Conservation (phyloP, 225 moss, liverwort and hornwort genomes). For the Polytrichum formosum region DNA sequence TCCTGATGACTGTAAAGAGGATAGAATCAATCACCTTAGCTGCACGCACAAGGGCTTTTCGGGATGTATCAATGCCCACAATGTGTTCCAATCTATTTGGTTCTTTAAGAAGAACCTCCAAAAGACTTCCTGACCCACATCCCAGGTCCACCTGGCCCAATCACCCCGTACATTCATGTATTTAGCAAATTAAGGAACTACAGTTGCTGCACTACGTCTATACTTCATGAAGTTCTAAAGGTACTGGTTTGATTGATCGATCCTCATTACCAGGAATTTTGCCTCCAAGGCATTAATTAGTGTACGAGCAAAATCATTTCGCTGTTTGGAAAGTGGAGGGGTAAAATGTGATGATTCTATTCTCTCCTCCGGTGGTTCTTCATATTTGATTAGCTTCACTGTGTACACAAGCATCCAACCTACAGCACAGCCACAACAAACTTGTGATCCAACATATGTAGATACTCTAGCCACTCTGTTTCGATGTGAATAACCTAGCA, state of each 20-base stretch:
- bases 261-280: conserved; percentile 67
- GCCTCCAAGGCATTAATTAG: conserved; percentile 77
- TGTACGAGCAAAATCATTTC: conserved; percentile 74
- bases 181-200: no score
- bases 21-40: conserved; percentile 62
- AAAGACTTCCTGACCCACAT: conserved; percentile 93
- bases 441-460: not conserved
- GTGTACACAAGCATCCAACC: conserved; percentile 54
- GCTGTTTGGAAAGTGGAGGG: conserved; percentile 98
- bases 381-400: conserved; percentile 73
- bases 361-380: conserved; percentile 84
- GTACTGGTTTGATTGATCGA: not conserved
- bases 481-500: no score
- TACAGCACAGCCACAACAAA: conserved; percentile 12
- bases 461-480: no score
- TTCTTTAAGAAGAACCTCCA: conserved; percentile 77
- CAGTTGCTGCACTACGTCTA: no score
- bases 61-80: conserved; percentile 85
- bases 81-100: conserved; percentile 65
- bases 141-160: conserved; percentile 85
- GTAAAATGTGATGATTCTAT: conserved; percentile 97
- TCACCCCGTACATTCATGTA: not conserved
- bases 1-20: not conserved
- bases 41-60: conserved; percentile 82
- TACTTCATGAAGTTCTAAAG: no score